Percentiles rank a stretch among this genome's conserved stretches.
phyloP scores from a whole-genome alignment of 1,284 basidiomycete genomes.

The Rhodotorula sp. region DNA sequence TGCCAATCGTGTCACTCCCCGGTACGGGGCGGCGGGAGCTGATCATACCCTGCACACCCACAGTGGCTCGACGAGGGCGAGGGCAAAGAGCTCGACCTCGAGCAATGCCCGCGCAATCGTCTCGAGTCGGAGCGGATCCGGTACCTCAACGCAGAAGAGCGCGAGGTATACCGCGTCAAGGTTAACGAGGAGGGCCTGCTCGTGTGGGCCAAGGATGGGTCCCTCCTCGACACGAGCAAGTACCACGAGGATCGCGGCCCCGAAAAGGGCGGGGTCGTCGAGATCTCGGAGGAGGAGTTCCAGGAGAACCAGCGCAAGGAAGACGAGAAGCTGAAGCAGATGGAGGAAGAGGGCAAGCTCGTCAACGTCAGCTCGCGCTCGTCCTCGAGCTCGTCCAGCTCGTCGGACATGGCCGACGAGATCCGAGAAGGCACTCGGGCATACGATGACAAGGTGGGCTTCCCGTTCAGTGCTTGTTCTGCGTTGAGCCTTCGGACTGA shows the following conservation, averaged over 20 bases:
- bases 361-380: slow-evolving; percentile 26
- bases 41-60: not conserved
- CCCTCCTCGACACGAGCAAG: slow-evolving; percentile 53
- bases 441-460: slow-evolving; percentile 33
- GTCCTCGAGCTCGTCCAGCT: slow-evolving; percentile 11
- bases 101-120: slow-evolving; percentile 64
- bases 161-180: slow-evolving; percentile 67
- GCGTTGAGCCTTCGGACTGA: not conserved
- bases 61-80: slow-evolving; percentile 67
- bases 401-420: slow-evolving; percentile 29
- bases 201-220: slow-evolving; percentile 66
- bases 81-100: slow-evolving; percentile 64
- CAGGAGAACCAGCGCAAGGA: slow-evolving; percentile 21
- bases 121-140: slow-evolving; percentile 63
- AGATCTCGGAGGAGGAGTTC: slow-evolving; percentile 40
- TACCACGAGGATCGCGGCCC: slow-evolving; percentile 41
- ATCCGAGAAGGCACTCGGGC: slow-evolving; percentile 16
- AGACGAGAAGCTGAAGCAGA: slow-evolving; percentile 17
- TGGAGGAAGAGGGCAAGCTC: slow-evolving; percentile 14
- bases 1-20: not conserved
- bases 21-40: not conserved
- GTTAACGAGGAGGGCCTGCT: slow-evolving; percentile 65
- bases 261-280: slow-evolving; percentile 48
- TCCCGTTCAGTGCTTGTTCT: not conserved
- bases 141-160: slow-evolving; percentile 67